Evolutionary conservation across 768 basidiomycete genomes (phyloP).

Genomic region (Tubosaeta sp.): DNA sequence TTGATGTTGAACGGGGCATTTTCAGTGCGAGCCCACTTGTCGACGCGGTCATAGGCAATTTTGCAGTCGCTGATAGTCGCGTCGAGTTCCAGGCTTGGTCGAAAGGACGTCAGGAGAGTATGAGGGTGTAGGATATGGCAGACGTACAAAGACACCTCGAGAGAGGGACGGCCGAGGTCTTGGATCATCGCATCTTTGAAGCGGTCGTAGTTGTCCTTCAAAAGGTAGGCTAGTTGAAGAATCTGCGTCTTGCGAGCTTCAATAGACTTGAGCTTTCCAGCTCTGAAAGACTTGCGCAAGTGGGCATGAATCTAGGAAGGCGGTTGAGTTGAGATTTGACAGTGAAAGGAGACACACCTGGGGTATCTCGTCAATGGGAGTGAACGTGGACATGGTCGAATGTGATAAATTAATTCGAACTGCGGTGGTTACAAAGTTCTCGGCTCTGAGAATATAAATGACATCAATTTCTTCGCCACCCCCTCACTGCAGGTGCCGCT

Average conservation of each 20-base stretch:
- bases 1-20: constrained; percentile 51
- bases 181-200: constrained; percentile 53
- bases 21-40: constrained; percentile 70
- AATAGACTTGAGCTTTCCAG: constrained; percentile 64
- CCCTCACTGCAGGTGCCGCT: no score
- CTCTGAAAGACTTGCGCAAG: constrained; percentile 53
- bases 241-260: constrained; percentile 72
- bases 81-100: constrained; percentile 56
- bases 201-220: constrained; percentile 65
- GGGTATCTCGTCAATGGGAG: constrained; percentile 51
- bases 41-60: constrained; percentile 57
- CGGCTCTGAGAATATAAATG: no score
- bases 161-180: constrained; percentile 61
- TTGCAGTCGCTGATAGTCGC: constrained; percentile 50
- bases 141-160: constrained; percentile 54
- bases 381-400: constrained; percentile 36
- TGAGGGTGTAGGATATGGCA: constrained; percentile 15
- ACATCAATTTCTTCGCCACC: no score
- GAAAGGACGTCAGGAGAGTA: background rate
- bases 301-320: constrained; percentile 48
- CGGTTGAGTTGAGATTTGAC: background rate
- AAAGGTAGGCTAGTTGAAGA: constrained; percentile 64
- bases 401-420: no score
- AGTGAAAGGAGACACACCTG: constrained; percentile 32
- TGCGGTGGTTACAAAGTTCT: no score